Percentiles rank a stretch among this genome's conserved stretches.
phyloP scores from a whole-genome alignment of 2,329 filamentous ascomycete species.

The Aspergillus novofumigatus region DNA sequence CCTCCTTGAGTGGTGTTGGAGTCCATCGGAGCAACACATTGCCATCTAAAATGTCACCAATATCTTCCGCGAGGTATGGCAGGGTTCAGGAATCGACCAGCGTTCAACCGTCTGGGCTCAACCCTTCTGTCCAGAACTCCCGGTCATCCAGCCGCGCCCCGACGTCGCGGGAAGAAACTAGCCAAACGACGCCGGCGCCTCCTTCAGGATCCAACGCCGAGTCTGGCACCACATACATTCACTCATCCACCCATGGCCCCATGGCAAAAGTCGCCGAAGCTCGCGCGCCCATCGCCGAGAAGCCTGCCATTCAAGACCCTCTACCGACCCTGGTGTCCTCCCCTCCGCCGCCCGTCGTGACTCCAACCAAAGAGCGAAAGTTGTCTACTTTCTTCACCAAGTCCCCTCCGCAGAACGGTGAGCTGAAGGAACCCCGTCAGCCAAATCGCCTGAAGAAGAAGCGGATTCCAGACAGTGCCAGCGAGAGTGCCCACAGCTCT shows the following conservation, averaged over 20 bases:
- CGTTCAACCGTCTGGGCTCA: conserved; percentile 38
- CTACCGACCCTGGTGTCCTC: conserved; percentile 42
- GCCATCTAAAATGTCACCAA: conserved; percentile 81
- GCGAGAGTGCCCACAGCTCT: conserved; percentile 87
- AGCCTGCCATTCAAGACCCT: conserved; percentile 36
- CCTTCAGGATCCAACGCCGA: conserved; percentile 7
- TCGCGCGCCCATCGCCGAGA: conserved; percentile 12
- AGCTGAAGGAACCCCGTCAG: conserved; percentile 59
- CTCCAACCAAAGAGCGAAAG: conserved; percentile 62
- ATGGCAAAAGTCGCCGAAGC: conserved; percentile 20
- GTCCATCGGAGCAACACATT: conserved; percentile 86
- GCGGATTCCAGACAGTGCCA: conserved; percentile 67
- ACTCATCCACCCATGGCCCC: conserved; percentile 32
- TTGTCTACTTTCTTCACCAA: conserved; percentile 65
- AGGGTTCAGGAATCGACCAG: conserved; percentile 51
- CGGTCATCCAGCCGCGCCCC: conserved; percentile 28
- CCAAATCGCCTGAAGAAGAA: conserved; percentile 94
- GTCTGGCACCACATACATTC: conserved; percentile 23
- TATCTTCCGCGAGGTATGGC: conserved; percentile 64
- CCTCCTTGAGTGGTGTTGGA: conserved; percentile 52
- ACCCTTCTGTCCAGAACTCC: conserved; percentile 27
- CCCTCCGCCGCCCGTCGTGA: conserved; percentile 42
- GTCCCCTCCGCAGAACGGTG: conserved; percentile 60
- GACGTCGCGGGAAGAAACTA: conserved; percentile 17
- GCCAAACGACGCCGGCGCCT: conserved; percentile 6